A percentile compares a stretch with the other conserved stretches of the same genome.
These are phyloP conservation scores for Aschersonia sp. DNA, from an alignment of 2,329 filamentous ascomycete genomes.

Conservation along the genomic window DNA sequence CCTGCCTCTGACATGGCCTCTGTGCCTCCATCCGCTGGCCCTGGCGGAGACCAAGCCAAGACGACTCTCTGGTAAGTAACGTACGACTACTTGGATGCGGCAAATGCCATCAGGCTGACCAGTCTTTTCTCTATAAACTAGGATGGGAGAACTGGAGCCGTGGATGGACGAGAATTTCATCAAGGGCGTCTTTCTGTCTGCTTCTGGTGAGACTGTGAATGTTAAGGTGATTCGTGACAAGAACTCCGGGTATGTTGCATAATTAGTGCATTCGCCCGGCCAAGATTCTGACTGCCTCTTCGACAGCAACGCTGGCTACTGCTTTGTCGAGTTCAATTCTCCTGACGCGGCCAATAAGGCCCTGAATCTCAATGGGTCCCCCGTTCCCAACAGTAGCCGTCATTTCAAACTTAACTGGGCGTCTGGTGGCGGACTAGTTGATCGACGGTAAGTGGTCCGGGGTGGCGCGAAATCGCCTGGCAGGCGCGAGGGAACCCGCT, in stretches of 20 bases:
- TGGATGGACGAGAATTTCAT: constrained; percentile 99
- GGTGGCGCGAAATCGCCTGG: not conserved
- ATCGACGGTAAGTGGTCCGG: constrained; percentile 55
- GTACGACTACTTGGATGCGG: not conserved
- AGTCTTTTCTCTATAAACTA: constrained; percentile 20
- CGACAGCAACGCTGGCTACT: constrained; percentile 85
- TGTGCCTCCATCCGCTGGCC: constrained; percentile 17
- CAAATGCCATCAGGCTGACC: not conserved
- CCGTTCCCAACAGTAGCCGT: constrained; percentile 86
- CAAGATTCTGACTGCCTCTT: not conserved
- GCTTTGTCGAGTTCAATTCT: constrained; percentile 84
- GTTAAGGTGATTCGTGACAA: constrained; percentile 99
- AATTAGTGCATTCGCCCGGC: not conserved
- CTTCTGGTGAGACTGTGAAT: constrained; percentile 87
- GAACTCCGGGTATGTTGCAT: constrained; percentile 68
- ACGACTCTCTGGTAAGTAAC: constrained; percentile 38
- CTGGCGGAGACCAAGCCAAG: constrained; percentile 34
- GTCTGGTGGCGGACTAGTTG: constrained; percentile 85
- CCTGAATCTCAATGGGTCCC: constrained; percentile 71
- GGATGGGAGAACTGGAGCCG: constrained; percentile 98
- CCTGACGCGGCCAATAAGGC: constrained; percentile 83
- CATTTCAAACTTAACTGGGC: constrained; percentile 99
- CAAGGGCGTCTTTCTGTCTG: constrained; percentile 76
- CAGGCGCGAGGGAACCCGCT: not conserved
- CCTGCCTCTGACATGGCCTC: constrained; percentile 22